These are phyloP conservation scores for Smallanthus sonchifolius DNA, from an alignment of 129 eudicot species.

Conservation along the genomic window DNA sequence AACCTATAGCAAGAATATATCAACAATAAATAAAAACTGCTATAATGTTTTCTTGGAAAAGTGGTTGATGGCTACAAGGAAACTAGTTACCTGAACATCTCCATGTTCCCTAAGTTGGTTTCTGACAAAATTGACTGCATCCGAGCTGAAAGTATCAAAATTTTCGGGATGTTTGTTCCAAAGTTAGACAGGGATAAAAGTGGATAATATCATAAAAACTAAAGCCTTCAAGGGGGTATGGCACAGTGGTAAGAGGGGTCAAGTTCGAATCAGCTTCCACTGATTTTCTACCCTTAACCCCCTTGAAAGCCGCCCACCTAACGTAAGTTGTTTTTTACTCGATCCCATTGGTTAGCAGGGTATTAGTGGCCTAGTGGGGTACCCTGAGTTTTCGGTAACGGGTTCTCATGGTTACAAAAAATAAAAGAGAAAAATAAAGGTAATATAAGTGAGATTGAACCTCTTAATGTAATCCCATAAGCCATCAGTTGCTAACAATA, in stretches of 20 bases:
- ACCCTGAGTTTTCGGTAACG: too few species aligned
- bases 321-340: too few species aligned
- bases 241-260: too few species aligned
- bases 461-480: constrained; percentile 99
- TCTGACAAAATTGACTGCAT: constrained; percentile 71
- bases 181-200: constrained; percentile 2
- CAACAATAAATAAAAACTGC: constrained; percentile 2
- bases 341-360: too few species aligned
- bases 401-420: not conserved
- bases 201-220: not conserved
- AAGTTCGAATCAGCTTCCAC: too few species aligned
- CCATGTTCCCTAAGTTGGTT: constrained; percentile 90
- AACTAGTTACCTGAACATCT: constrained; percentile 70
- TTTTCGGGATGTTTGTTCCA: constrained; percentile 8
- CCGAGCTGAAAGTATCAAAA: constrained; percentile 54
- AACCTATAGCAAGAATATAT: constrained; percentile 40
- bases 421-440: not conserved
- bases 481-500: constrained; percentile 94
- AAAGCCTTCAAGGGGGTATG: not conserved
- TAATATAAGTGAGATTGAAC: constrained; percentile 25
- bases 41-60: not conserved
- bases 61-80: not conserved
- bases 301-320: too few species aligned
- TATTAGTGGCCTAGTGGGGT: too few species aligned
- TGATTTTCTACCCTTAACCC: too few species aligned